A percentile compares a stretch with the other conserved stretches of the same genome.
These are phyloP conservation scores for Eutreptiella sp. DNA, from an alignment of 208 protist genomes.

Conservation along the genomic window DNA sequence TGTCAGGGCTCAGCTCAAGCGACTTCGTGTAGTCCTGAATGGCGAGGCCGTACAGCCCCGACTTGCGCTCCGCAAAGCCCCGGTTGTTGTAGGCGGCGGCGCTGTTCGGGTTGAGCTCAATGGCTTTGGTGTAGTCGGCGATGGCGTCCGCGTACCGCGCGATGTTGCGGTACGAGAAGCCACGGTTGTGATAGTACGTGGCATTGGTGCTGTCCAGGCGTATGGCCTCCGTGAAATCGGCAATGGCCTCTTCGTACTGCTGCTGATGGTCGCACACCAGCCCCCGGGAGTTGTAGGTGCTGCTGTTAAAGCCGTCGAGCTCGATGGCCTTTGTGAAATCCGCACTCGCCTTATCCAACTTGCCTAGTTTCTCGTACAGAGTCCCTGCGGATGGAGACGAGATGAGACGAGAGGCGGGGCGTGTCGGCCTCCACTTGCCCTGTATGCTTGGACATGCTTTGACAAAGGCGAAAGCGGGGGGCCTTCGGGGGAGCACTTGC, in stretches of 20 bases:
- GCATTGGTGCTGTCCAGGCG: conserved; percentile 45
- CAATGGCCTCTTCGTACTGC: conserved; percentile 50
- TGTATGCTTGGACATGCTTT: background rate
- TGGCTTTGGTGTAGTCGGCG: conserved; percentile 55
- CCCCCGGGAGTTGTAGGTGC: conserved; percentile 67
- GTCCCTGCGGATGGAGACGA: conserved; percentile 4
- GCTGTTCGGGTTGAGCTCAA: conserved; percentile 39
- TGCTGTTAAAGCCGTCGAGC: conserved; percentile 48
- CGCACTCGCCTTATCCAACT: conserved; percentile 50
- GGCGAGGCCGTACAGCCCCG: conserved; percentile 36
- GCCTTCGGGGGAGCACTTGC: background rate
- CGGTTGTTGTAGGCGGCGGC: conserved; percentile 48
- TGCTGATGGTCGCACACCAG: conserved; percentile 55
- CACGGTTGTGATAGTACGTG: conserved; percentile 48
- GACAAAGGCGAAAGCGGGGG: background rate
- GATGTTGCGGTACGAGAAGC: conserved; percentile 39
- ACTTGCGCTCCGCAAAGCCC: conserved; percentile 39
- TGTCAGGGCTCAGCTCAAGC: conserved; percentile 39
- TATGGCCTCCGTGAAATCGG: conserved; percentile 58
- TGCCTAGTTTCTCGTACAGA: conserved; percentile 54
- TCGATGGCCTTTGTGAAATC: conserved; percentile 63
- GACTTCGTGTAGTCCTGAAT: conserved; percentile 43
- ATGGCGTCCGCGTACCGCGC: conserved; percentile 50
- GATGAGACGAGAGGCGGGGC: background rate
- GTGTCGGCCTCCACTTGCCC: background rate